Percentiles rank a stretch among this genome's conserved stretches.
Conservation (phyloP, 805 yeast genomes). For the Barnettozyma sp. region DNA sequence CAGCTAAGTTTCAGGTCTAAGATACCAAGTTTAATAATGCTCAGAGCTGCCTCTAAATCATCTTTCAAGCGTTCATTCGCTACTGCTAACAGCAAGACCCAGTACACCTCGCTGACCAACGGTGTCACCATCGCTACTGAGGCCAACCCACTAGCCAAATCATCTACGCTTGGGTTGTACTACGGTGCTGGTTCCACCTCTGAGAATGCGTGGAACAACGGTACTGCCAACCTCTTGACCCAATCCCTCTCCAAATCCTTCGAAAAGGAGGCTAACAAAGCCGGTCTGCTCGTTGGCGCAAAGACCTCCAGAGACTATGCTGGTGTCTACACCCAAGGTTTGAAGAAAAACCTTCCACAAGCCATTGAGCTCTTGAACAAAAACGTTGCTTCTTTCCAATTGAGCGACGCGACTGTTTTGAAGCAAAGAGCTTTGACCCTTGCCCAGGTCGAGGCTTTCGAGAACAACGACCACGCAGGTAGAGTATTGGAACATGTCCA, state of each 20-base stretch:
- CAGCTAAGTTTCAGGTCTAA: too few relatives aligned
- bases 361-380: slow-evolving; percentile 49
- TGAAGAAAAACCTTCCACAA: slow-evolving; percentile 41
- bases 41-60: slow-evolving; percentile 18
- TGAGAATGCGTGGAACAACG: slow-evolving; percentile 77
- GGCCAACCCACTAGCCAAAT: slow-evolving; percentile 43
- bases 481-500: slow-evolving; percentile 66
- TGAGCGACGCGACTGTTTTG: slow-evolving; percentile 39
- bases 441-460: slow-evolving; percentile 45
- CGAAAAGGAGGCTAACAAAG: slow-evolving; percentile 30
- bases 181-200: slow-evolving; percentile 73
- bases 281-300: slow-evolving; percentile 53
- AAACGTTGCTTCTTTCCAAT: slow-evolving; percentile 31
- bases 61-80: slow-evolving; percentile 45
- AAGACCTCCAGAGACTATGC: slow-evolving; percentile 57
- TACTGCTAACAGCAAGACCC: slow-evolving; percentile 51
- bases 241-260: slow-evolving; percentile 37
- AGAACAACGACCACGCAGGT: slow-evolving; percentile 46
- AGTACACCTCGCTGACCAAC: slow-evolving; percentile 64
- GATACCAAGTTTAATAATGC: slow-evolving; percentile 20
- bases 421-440: slow-evolving; percentile 41
- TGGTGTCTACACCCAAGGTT: slow-evolving; percentile 50
- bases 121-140: slow-evolving; percentile 73
- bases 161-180: slow-evolving; percentile 63
- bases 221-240: slow-evolving; percentile 64